Percentiles rank a stretch among this genome's conserved stretches.
These are phyloP conservation scores for Heritiera littoralis DNA, from an alignment of 345 rosid genomes.

Conservation along the genomic window DNA sequence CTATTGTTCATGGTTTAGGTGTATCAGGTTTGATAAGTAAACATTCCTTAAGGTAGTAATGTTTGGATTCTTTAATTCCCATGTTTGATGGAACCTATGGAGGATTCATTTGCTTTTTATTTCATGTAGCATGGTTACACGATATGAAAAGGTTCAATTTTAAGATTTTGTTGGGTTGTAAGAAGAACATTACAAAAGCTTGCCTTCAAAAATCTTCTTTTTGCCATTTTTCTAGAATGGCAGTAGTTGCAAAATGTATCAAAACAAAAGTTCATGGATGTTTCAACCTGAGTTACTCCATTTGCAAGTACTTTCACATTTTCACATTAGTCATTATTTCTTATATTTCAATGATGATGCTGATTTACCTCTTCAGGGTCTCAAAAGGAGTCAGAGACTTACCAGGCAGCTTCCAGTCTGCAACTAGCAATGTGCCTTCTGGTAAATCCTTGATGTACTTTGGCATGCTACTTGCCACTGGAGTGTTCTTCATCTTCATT, in stretches of 20 bases:
- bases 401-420: conserved; percentile 59
- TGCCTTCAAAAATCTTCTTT: background rate
- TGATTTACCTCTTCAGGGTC: conserved; percentile 35
- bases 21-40: background rate
- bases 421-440: conserved; percentile 56
- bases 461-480: conserved; percentile 53
- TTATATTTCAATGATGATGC: background rate
- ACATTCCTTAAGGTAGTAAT: background rate
- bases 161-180: background rate
- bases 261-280: background rate
- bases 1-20: background rate
- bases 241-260: background rate
- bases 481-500: conserved; percentile 61
- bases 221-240: background rate
- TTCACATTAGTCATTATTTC: background rate
- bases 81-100: background rate
- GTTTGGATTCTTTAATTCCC: background rate
- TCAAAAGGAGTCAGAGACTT: conserved; percentile 63
- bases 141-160: background rate
- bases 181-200: background rate
- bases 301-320: background rate
- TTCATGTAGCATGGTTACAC: background rate
- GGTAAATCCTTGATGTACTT: conserved; percentile 63
- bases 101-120: too few species aligned
- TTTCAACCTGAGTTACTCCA: background rate